Conservation (phyloP, 108 stramenopile species). For the Licmophora abbreviata region DNA sequence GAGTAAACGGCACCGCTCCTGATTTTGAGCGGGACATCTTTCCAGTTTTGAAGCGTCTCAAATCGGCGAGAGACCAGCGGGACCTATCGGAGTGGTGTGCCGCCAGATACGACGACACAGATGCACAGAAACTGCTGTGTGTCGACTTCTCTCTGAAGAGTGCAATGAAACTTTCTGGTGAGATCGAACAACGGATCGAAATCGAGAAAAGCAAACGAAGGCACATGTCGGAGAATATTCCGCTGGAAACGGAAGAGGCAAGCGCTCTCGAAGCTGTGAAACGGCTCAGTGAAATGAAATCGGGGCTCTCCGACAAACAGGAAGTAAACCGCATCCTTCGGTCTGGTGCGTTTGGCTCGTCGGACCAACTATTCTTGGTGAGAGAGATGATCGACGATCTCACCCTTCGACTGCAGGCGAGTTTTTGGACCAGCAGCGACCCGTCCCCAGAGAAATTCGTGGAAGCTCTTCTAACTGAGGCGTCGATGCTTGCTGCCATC, state of each 20-base stretch:
- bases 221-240: not conserved
- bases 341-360: constrained; percentile 5
- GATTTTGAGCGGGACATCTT: constrained; percentile 49
- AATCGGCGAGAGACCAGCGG: constrained; percentile 38
- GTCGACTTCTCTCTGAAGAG: constrained; percentile 51
- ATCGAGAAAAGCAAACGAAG: constrained; percentile 19
- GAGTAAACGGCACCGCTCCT: constrained; percentile 35
- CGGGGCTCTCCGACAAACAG: constrained; percentile 58
- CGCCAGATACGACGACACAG: constrained; percentile 28
- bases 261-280: constrained; percentile 51
- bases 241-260: constrained; percentile 15
- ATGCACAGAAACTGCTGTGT: constrained; percentile 48
- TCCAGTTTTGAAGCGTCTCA: constrained; percentile 47
- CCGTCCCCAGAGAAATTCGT: constrained; percentile 54
- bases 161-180: constrained; percentile 65
- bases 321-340: constrained; percentile 44
- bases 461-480: constrained; percentile 46
- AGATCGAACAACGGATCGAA: constrained; percentile 48
- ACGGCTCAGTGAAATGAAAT: constrained; percentile 41
- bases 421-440: constrained; percentile 15
- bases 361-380: constrained; percentile 7
- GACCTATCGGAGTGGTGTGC: constrained; percentile 81
- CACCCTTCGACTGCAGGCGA: constrained; percentile 17
- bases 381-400: constrained; percentile 12
- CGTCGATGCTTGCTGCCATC: constrained; percentile 49